Base-by-base conservation (phyloP, 2,329 filamentous ascomycete genomes). In the Elsinoe perseae region DNA sequence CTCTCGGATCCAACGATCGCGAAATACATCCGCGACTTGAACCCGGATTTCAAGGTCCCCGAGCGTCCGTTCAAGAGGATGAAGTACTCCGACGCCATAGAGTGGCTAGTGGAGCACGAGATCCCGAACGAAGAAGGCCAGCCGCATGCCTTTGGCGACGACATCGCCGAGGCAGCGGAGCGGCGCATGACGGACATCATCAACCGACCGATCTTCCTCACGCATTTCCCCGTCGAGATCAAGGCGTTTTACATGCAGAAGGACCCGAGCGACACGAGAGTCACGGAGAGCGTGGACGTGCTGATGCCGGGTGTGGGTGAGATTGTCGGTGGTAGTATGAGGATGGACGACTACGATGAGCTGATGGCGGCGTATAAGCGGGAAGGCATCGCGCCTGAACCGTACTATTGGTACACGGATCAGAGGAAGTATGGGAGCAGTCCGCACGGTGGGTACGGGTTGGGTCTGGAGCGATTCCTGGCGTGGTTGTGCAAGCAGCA, bases 231-330 rank as follows among this genome's bases (percentile, higher is more conserved):
- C 18, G 85, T 85, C 58, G 89, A 92, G 75, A 95, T 98, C 80
- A 98, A 98, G 80, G 87, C 93, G 1, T 98, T 98, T 73, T 98
- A 98, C 80, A 98, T 98, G 93, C 86, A 91, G 74, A 91, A 86
- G 74, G 93, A 92, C 65, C 77, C 79, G 42, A 73, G 80, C 27
- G 93, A 98, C 68, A 75, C 73, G 27, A 82, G 91, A 23, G 89
- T 96, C 25, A 98, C 93, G 0, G 92, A 98, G 78, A 89, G 84
- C 60, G 92, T 97, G 12, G 93, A 98, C 62, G 80, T 81, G 58
- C 69, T 86, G 60, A 86, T 98, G 90, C 93, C 93, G 9, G 89
- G 89, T 63, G 93, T 98, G 23, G 93, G 93, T 59, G 93, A 97
- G 78, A 95, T 97, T 67, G 90, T 97, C 2, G 92, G 93, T 60